phyloP scores from a whole-genome alignment of 1,284 basidiomycete species.

The Ceratorhiza oryzae-sativae region DNA sequence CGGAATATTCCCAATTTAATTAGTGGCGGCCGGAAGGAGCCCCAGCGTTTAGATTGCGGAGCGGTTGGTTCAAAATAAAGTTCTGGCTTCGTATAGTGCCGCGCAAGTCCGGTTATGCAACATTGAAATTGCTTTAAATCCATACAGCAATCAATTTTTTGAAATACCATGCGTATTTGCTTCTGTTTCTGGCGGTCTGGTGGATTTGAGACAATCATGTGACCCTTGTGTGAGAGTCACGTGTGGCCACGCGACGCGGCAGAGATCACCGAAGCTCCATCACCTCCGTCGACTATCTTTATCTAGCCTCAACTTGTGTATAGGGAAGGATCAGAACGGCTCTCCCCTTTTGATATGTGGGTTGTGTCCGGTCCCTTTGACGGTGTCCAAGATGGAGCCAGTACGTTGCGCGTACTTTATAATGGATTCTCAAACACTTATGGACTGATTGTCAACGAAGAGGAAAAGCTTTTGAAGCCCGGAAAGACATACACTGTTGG shows the following conservation, averaged over 20 bases:
- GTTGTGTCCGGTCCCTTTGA: slow-evolving; percentile 29
- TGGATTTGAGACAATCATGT: neutral
- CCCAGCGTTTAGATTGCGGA: too few species aligned
- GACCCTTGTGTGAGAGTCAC: neutral
- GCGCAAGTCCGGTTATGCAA: too few species aligned
- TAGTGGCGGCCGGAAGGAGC: too few species aligned
- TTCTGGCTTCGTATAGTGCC: too few species aligned
- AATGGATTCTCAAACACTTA: neutral
- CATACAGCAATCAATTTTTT: too few species aligned
- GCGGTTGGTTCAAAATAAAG: too few species aligned
- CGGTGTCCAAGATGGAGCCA: slow-evolving; percentile 25
- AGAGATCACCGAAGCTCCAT: slow-evolving; percentile 8
- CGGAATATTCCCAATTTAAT: too few species aligned
- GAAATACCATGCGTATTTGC: too few species aligned
- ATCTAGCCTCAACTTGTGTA: neutral
- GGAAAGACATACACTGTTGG: slow-evolving; percentile 27
- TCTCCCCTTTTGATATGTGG: slow-evolving; percentile 4
- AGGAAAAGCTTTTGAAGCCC: slow-evolving; percentile 35
- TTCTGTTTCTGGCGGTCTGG: too few species aligned
- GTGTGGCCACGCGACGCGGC: slow-evolving; percentile 9
- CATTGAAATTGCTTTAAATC: too few species aligned
- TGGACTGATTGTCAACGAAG: neutral
- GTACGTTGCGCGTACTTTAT: neutral
- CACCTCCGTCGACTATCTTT: neutral
- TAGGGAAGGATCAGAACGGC: neutral